Percentiles rank a stretch among this genome's conserved stretches.
Evolutionary conservation across 108 stramenopile species (phyloP).

Genomic region (Nitzschia palea): DNA sequence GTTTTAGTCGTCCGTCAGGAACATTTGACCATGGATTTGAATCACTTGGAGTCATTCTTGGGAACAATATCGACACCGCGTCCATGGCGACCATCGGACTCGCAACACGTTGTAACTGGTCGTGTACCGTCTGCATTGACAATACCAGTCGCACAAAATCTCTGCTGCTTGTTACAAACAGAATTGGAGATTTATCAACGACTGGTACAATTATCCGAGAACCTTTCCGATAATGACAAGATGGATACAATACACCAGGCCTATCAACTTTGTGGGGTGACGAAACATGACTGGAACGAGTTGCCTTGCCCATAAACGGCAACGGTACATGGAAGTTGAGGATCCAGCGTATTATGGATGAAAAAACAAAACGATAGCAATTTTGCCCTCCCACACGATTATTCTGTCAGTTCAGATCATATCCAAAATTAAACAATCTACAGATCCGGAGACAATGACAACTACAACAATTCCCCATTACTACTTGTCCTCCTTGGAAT

Average conservation of each 20-base stretch:
- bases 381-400: too few species aligned
- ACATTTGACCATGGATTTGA: conserved; percentile 1
- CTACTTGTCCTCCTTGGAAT: too few species aligned
- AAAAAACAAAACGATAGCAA: too few species aligned
- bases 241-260: not conserved
- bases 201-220: not conserved
- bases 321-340: too few species aligned
- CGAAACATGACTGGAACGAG: not conserved
- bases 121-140: not conserved
- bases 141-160: not conserved
- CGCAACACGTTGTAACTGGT: conserved; percentile 11
- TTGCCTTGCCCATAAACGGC: not conserved
- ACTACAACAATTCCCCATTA: too few species aligned
- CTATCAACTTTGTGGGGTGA: conserved; percentile 1
- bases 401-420: too few species aligned
- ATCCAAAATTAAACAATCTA: too few species aligned
- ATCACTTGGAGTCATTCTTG: conserved; percentile 8
- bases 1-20: conserved; percentile 15
- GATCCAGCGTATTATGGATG: too few species aligned
- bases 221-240: not conserved
- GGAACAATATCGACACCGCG: not conserved
- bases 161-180: not conserved
- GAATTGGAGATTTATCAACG: conserved; percentile 2
- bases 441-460: too few species aligned
- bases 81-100: conserved; percentile 13